Base-by-base conservation (phyloP, 768 basidiomycete species). In the Termitomyces sp. region DNA sequence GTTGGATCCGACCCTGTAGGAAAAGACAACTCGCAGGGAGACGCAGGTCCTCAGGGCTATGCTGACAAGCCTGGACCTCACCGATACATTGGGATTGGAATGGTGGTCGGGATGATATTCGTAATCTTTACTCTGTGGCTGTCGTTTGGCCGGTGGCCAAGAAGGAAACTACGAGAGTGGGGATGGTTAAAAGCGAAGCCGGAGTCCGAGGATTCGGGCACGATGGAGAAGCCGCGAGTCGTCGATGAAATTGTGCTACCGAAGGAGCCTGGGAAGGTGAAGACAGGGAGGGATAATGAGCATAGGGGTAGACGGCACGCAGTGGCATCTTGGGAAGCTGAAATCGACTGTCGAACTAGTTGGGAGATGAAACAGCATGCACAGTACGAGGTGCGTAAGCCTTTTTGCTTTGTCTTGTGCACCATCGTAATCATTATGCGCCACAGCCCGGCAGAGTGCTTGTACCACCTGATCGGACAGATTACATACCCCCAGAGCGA, bases 21-120 rank as follows among this genome's bases (percentile, higher is more conserved):
- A 47, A 66, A 64, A 46, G 64, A 66, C 10, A 59, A 21, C 58
- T 46, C 48, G 19, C 50, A 61, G 21, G 57, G 40, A 12, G 46
- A 58, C 5, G 53, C 41, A 11, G 64, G 64, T 3, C 63, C 67
- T 0, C 23, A 61, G n/a, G 58, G 67, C 19, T 70, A 62, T 51
- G 64, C 64, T 23, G 19, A 34, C 42, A 61, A 60, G 28, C 68
- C 70, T 17, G 76, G 75, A 9, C 54, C 72, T 12, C 74, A 77
- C 48, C 68, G 76, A 42, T 79, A 71, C 61, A 78, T 80, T 59
- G 79, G 79, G 16, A 69, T 79, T 41, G 68, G 63, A 45, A 75
- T 79, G 64, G 76, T 77, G 39, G 65, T 61, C 16, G 69, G 66
- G 32, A 46, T 77, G 56, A 45, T 70, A 41, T 35, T 79, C 52